Evolutionary conservation across 352 stramenopile species (phyloP).

Genomic region (Globisporangium irregulare): DNA sequence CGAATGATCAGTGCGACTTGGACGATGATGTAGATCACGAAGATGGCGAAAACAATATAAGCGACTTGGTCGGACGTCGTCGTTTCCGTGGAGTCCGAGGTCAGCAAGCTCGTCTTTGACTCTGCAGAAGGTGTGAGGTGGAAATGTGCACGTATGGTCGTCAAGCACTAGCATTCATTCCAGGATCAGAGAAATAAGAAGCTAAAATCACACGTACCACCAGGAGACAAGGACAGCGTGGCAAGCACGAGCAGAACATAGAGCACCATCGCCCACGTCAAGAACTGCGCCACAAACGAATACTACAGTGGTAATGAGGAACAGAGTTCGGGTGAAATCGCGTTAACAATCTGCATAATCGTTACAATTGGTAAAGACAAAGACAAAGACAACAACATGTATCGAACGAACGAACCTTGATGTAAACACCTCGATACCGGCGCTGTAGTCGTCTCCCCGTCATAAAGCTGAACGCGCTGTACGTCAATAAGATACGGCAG

Average conservation of each 20-base stretch:
- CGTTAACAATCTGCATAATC: not conserved
- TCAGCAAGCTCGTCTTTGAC: constrained; percentile 3
- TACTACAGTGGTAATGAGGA: constrained; percentile 2
- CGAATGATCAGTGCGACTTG: constrained; percentile 71
- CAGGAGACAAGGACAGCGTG: constrained; percentile 15
- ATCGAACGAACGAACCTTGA: constrained; percentile 20
- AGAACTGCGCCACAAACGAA: constrained; percentile 31
- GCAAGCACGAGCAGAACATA: constrained; percentile 35
- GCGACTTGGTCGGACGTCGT: constrained; percentile 50
- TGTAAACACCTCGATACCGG: constrained; percentile 39
- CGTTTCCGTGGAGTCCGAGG: constrained; percentile 4
- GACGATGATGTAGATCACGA: constrained; percentile 64
- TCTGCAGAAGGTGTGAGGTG: not conserved
- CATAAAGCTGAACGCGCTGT: constrained; percentile 39
- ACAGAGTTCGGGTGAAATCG: not conserved
- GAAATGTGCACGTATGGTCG: not conserved
- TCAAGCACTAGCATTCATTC: not conserved
- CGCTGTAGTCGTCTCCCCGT: constrained; percentile 33
- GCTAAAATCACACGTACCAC: constrained; percentile 5
- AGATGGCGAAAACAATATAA: constrained; percentile 37
- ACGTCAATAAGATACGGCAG: not conserved
- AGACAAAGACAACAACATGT: not conserved
- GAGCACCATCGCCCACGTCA: constrained; percentile 37
- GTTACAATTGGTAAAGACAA: not conserved
- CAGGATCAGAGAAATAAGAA: not conserved